Evolutionary conservation across 352 stramenopile species (phyloP).

Genomic region (Pythium chondricola): DNA sequence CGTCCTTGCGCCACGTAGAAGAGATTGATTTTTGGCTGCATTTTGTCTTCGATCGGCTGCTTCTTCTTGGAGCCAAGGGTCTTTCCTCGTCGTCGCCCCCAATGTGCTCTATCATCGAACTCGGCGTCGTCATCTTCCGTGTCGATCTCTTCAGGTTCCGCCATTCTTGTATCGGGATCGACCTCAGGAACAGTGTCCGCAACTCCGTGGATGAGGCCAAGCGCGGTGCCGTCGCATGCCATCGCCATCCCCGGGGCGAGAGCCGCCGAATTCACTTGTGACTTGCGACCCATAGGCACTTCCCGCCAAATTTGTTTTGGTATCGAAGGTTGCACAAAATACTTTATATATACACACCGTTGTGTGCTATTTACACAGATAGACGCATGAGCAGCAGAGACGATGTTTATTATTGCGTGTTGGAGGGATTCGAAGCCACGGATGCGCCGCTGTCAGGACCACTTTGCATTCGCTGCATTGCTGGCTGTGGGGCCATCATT

Average conservation of each 20-base stretch:
- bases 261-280: neutral
- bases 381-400: too few species aligned
- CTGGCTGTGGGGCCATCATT: slow-evolving; percentile 38
- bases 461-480: slow-evolving; percentile 22
- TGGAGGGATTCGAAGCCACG: neutral
- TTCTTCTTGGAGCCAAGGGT: slow-evolving; percentile 4
- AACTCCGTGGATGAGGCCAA: too few species aligned
- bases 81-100: slow-evolving; percentile 33
- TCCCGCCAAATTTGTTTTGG: slow-evolving; percentile 27
- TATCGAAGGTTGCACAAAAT: neutral
- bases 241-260: neutral
- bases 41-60: slow-evolving; percentile 25
- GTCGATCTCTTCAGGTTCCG: slow-evolving; percentile 50
- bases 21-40: slow-evolving; percentile 57
- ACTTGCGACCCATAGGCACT: neutral
- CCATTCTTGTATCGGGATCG: neutral
- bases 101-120: slow-evolving; percentile 66
- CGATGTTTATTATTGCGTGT: too few species aligned
- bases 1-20: too few species aligned
- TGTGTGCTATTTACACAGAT: too few species aligned
- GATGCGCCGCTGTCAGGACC: slow-evolving; percentile 2
- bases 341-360: too few species aligned
- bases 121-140: slow-evolving; percentile 64
- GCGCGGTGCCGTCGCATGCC: slow-evolving; percentile 4
- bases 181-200: too few species aligned